Evolutionary conservation across 768 basidiomycete genomes (phyloP).

Genomic region (Fibroporia radiculosa): DNA sequence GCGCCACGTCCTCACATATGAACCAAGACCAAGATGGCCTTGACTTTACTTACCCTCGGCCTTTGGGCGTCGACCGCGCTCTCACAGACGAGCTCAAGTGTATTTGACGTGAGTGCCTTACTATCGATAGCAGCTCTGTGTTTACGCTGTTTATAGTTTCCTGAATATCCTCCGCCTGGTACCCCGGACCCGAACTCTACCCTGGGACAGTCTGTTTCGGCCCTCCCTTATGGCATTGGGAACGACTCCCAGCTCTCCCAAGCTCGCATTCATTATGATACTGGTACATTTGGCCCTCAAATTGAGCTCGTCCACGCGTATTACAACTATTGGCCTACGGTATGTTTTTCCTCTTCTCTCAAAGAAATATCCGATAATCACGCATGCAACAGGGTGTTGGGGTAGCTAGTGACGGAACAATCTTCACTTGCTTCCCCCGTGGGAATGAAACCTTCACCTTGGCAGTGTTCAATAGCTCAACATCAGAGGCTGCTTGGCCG

Average conservation of each 20-base stretch:
- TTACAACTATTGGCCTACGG: slow-evolving; percentile 15
- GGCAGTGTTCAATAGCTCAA: slow-evolving; percentile 7
- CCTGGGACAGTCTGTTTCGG: slow-evolving; percentile 4
- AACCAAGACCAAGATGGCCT: not conserved
- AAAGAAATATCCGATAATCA: not conserved
- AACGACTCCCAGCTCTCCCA: not conserved
- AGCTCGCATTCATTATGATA: slow-evolving; percentile 9
- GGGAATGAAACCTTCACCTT: slow-evolving; percentile 15
- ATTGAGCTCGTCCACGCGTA: slow-evolving; percentile 14
- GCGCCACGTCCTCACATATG: too few species aligned
- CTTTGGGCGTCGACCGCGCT: not conserved
- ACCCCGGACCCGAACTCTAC: slow-evolving; percentile 9
- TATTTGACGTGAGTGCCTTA: slow-evolving; percentile 13
- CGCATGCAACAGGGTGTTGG: slow-evolving; percentile 9
- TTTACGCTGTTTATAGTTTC: too few species aligned
- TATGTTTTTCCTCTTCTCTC: not conserved
- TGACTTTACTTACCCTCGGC: not conserved
- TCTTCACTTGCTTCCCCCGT: slow-evolving; percentile 14
- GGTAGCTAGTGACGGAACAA: slow-evolving; percentile 10
- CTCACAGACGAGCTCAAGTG: slow-evolving; percentile 1
- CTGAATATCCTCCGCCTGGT: slow-evolving; percentile 13
- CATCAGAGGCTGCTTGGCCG: slow-evolving; percentile 13
- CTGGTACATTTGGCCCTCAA: slow-evolving; percentile 10
- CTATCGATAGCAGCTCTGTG: too few species aligned
- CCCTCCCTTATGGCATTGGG: slow-evolving; percentile 2